Base-by-base conservation (phyloP, 140 eudicot species). In the Artemisia princeps region DNA sequence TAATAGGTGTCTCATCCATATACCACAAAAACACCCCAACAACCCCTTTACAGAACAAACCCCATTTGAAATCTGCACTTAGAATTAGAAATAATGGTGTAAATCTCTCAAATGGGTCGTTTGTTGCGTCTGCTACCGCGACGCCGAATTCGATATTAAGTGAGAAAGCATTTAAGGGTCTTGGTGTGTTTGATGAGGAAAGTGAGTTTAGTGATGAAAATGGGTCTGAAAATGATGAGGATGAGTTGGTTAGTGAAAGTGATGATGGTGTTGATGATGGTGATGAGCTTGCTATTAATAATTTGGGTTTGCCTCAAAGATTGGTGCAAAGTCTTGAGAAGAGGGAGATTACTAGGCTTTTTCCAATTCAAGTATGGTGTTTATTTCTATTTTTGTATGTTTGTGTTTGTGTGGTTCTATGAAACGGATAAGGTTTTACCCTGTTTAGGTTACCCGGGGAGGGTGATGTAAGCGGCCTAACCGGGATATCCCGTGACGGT, bases 91-190 rank as follows among this genome's bases (percentile, higher is more conserved):
- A 23, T 6, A 45, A 30, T 23, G 52, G 37, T 7, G 28, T 15
- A 9, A 67, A 68, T 16, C 30, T 37, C 37, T 63, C 71, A 1
- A 33, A 17, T 16, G 50, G 58, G 15, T 2, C 66, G 0, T 76
- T 79, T 60, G 76, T 81, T 10, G 48, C 92, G 0, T 82, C 94
- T 2, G 95, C 97, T 0, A 78, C 87, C 1, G 91, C 85, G 2
- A 76, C 89, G 0, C 87, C 91, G 0, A 91, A 91, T 78, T 83
- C 90, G 8, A 82, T 87, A 10, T 61, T 91, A 77, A 91, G 96
- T 60, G 97, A 91, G 63, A 91, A 87, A 71, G 97, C 96, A 22
- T 87, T 91, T 60, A 76, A 77, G 84, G 87, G 95, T 19, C 65
- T 90, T 11, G 87, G 87, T 30, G 82, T 78, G 11, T 91, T 83